phyloP scores from a whole-genome alignment of 2,329 filamentous ascomycete species.

The Aspergillus luchuensis region DNA sequence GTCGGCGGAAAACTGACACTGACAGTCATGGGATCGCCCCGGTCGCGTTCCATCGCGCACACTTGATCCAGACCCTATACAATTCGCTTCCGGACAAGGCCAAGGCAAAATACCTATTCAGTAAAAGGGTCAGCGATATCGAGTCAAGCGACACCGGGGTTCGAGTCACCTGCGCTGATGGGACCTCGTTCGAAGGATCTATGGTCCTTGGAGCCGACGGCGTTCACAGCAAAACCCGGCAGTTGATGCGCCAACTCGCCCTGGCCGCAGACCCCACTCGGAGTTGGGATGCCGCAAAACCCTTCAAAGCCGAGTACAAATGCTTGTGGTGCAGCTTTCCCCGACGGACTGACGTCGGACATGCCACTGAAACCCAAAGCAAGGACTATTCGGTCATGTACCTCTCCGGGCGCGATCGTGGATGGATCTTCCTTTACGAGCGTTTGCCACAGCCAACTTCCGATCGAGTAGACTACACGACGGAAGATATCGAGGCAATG shows the following conservation, averaged over 20 bases:
- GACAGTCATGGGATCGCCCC: constrained; percentile 14
- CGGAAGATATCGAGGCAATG: constrained; percentile 29
- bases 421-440: constrained; percentile 40
- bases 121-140: constrained; percentile 1
- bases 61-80: constrained; percentile 16
- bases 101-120: background rate
- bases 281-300: background rate
- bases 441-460: constrained; percentile 29
- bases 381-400: constrained; percentile 27
- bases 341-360: background rate
- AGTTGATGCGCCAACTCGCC: constrained; percentile 2
- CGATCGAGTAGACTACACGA: constrained; percentile 28
- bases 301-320: constrained; percentile 7
- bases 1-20: background rate
- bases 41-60: constrained; percentile 17
- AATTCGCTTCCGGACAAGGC: constrained; percentile 12
- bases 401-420: constrained; percentile 30
- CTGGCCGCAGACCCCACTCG: background rate
- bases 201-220: constrained; percentile 21
- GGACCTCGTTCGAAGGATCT: background rate
- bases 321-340: constrained; percentile 9
- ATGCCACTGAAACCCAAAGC: constrained; percentile 14
- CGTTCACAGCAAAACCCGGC: constrained; percentile 14
- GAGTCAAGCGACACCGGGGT: background rate
- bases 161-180: constrained; percentile 5